Evolutionary conservation across 305 asterid species (phyloP).

Genomic region (Fraxinus nigra): DNA sequence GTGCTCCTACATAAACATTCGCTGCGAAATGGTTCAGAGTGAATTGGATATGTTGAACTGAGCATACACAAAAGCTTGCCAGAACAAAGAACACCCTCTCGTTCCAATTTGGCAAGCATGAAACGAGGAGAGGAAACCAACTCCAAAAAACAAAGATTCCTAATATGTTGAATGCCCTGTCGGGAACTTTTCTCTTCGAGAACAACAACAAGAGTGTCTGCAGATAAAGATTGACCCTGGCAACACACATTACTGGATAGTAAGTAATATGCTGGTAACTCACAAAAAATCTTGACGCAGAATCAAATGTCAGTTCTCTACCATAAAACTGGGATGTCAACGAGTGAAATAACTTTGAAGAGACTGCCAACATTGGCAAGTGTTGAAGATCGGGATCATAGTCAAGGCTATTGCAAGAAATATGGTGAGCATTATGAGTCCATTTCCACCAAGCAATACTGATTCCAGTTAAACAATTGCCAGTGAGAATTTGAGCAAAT

Average conservation of each 20-base stretch:
- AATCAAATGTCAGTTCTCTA: slow-evolving; percentile 49
- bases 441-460: slow-evolving; percentile 89
- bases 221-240: slow-evolving; percentile 55
- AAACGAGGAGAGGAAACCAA: slow-evolving; percentile 71
- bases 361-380: slow-evolving; percentile 56
- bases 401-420: slow-evolving; percentile 65
- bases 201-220: slow-evolving; percentile 61
- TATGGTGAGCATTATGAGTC: slow-evolving; percentile 78
- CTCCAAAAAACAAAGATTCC: slow-evolving; percentile 71
- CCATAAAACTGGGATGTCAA: slow-evolving; percentile 49
- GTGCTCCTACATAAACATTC: slow-evolving; percentile 58
- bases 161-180: slow-evolving; percentile 46
- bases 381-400: slow-evolving; percentile 78
- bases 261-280: slow-evolving; percentile 60
- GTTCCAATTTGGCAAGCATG: slow-evolving; percentile 57
- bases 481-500: slow-evolving; percentile 46
- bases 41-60: slow-evolving; percentile 74
- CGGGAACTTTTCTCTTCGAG: slow-evolving; percentile 52
- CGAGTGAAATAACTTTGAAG: slow-evolving; percentile 37
- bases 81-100: slow-evolving; percentile 57
- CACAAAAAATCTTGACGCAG: slow-evolving; percentile 49
- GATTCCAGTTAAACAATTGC: slow-evolving; percentile 66
- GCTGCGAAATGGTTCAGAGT: slow-evolving; percentile 68
- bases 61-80: slow-evolving; percentile 46
- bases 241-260: slow-evolving; percentile 58